A percentile compares a stretch with the other conserved stretches of the same genome.
Evolutionary conservation across 2,329 filamentous ascomycete genomes (phyloP).

Genomic region (Colletotrichum cereale): DNA sequence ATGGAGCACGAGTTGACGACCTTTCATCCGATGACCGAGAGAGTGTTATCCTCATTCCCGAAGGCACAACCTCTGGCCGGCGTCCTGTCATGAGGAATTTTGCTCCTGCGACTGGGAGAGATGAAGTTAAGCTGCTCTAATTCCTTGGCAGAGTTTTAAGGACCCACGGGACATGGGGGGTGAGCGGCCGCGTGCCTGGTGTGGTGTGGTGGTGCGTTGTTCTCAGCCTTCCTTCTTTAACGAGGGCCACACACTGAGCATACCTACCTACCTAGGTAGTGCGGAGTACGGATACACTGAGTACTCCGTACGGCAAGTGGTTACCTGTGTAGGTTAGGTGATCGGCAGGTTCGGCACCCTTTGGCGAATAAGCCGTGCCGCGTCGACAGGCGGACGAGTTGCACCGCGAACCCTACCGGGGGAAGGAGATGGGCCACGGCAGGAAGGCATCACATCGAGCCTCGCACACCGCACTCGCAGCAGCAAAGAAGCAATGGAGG

Average conservation of each 20-base stretch:
- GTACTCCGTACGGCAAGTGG: too few relatives aligned
- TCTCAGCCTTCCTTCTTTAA: not conserved
- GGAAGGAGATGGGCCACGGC: not conserved
- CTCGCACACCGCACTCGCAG: not conserved
- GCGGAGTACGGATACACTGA: too few relatives aligned
- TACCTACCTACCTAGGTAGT: too few relatives aligned
- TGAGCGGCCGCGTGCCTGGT: not conserved
- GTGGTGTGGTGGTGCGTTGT: not conserved
- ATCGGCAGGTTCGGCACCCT: constrained; percentile 8
- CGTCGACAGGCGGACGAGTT: constrained; percentile 5
- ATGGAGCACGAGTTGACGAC: not conserved
- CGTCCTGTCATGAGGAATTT: not conserved
- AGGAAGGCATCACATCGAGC: constrained; percentile 12
- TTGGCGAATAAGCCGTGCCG: not conserved
- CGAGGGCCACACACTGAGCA: not conserved
- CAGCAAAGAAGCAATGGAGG: not conserved
- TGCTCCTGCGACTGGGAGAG: not conserved
- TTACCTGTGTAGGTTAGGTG: not conserved
- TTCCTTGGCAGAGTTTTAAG: not conserved
- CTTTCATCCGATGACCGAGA: not conserved
- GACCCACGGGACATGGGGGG: not conserved
- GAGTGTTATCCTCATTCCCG: not conserved
- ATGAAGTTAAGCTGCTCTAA: not conserved
- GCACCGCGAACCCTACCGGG: constrained; percentile 27
- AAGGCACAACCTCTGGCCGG: not conserved